These are phyloP conservation scores for Cotoneaster glaucophyllus DNA, from an alignment of 306 rosid species.

Conservation along the genomic window DNA sequence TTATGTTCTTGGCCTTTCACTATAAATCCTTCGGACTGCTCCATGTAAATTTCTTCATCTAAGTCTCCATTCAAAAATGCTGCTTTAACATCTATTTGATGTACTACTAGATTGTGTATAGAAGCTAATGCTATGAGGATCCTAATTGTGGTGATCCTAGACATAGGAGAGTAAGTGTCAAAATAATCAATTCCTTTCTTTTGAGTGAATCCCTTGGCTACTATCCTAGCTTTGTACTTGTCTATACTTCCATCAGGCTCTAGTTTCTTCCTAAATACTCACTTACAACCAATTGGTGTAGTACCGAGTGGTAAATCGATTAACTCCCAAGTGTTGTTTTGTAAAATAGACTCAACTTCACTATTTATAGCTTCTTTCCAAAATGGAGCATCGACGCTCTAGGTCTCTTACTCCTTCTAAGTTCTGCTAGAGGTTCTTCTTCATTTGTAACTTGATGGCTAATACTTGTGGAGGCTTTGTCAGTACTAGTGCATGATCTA, in stretches of 20 bases:
- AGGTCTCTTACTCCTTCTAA: too few species aligned
- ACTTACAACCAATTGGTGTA: neutral
- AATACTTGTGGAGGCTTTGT: neutral
- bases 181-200: neutral
- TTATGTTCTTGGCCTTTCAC: neutral
- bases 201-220: neutral
- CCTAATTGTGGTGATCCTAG: neutral
- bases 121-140: neutral
- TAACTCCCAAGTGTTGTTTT: neutral
- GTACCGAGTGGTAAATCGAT: neutral
- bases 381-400: neutral
- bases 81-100: neutral
- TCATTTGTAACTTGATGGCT: neutral
- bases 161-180: neutral
- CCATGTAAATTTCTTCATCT: neutral
- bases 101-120: neutral
- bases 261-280: neutral
- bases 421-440: neutral
- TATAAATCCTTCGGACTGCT: neutral
- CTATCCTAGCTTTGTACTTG: neutral
- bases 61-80: neutral
- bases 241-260: neutral
- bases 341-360: slow-evolving; percentile 1
- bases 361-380: slow-evolving; percentile 6
- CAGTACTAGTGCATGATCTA: neutral